Evolutionary conservation across 306 rosid species (phyloP), one percentile per base, ranked within the genome.

Genomic region (Macrotyloma uniflorum): DNA sequence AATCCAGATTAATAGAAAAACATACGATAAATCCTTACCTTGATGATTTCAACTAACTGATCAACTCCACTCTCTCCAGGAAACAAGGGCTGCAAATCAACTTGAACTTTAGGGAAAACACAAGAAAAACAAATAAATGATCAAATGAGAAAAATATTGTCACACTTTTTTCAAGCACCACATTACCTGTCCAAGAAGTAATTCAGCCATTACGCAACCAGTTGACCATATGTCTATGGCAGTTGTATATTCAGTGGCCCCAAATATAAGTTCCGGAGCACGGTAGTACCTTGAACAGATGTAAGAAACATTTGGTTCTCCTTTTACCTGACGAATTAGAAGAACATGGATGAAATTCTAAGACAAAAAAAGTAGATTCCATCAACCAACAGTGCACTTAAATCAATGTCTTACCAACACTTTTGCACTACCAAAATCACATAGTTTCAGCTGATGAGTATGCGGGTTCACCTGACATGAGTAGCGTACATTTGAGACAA

Each of bases 51-150:
- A 81, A 95, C 98, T 78, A 95, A 93, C 79, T 95, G 98, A 85
- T 95, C 98, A 47, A 95, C 98, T 59, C 98, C 98, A 85, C 98
- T 95, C 85, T 95, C 98, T 38, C 98, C 98, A 68, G 98, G 98
- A 79, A 95, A 95, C 89, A 95, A 81, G 65, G 98, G 98, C 98
- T 95, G 96, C 71, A 90, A 79, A 62, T 82, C 62, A 87, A 76
- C 47, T 80, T 76, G 67, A 74, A 49, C 30, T 83, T 86, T 64
- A 79, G 80, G 80, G 54, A 54, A 70, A 63, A 72, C 51, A 55
- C 42, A 38, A 38, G 9, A 71, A 28, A 57, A 19, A 45, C 15
- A 61, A 77, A 40, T 30, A 76, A 69, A 51, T 7, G n/a, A 66
- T 43, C 5, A 55, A 33, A 13, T 3, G 36, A 35, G 32, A 72